Conservation (phyloP, 2,329 filamentous ascomycete genomes). For the Alternaria burnsii region DNA sequence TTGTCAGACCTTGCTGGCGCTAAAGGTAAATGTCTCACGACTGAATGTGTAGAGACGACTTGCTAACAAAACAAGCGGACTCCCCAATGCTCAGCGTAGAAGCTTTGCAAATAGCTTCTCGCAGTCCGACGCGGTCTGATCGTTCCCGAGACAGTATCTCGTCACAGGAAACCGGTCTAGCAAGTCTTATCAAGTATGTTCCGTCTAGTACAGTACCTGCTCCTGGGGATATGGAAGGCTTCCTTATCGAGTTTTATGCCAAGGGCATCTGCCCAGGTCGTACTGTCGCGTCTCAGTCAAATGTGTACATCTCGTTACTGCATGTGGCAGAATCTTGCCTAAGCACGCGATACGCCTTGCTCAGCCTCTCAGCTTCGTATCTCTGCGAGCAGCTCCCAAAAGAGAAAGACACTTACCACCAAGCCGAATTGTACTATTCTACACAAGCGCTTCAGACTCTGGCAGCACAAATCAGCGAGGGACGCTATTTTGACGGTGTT, state of each 20-base stretch:
- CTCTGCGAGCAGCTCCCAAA: slow-evolving; percentile 41
- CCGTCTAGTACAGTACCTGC: slow-evolving; percentile 28
- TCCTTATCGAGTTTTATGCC: slow-evolving; percentile 43
- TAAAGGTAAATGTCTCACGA: slow-evolving; percentile 29
- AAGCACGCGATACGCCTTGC: slow-evolving; percentile 43
- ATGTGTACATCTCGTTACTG: slow-evolving; percentile 38
- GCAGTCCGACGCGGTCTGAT: slow-evolving; percentile 38
- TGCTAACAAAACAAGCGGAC: slow-evolving; percentile 35
- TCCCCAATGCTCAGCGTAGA: slow-evolving; percentile 40
- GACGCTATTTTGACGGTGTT: slow-evolving; percentile 40
- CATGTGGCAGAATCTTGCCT: slow-evolving; percentile 35
- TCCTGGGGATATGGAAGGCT: slow-evolving; percentile 38
- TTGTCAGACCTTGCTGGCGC: slow-evolving; percentile 43
- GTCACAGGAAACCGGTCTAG: slow-evolving; percentile 34
- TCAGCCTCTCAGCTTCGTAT: slow-evolving; percentile 46
- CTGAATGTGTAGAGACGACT: not conserved
- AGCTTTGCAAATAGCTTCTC: slow-evolving; percentile 29
- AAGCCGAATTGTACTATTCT: slow-evolving; percentile 46
- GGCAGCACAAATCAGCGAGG: slow-evolving; percentile 37
- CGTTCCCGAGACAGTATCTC: slow-evolving; percentile 35
- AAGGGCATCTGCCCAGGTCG: slow-evolving; percentile 45
- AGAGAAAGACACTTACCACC: slow-evolving; percentile 39
- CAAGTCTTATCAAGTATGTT: slow-evolving; percentile 42
- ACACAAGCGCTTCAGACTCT: slow-evolving; percentile 42
- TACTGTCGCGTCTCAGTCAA: slow-evolving; percentile 36